phyloP scores from a whole-genome alignment of 768 basidiomycete species.

The Steccherinum ochraceum region DNA sequence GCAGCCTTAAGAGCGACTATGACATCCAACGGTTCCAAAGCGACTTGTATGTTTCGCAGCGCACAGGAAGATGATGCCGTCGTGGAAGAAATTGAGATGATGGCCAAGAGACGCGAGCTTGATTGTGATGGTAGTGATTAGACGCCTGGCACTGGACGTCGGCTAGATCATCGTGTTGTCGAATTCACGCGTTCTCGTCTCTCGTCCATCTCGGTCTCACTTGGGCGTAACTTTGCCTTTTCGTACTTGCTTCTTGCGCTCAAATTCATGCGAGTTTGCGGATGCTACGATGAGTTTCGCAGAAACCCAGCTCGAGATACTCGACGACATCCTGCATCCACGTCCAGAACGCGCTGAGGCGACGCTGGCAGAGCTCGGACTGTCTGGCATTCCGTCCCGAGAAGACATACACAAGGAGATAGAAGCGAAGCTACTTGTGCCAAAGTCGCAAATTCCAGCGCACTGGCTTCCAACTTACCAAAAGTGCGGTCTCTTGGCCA shows the following conservation, averaged over 20 bases:
- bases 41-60: background rate
- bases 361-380: constrained; percentile 50
- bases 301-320: constrained; percentile 26
- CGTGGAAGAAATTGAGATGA: background rate
- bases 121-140: background rate
- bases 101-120: background rate
- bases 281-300: constrained; percentile 29
- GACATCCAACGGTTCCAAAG: too few species aligned
- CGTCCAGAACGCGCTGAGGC: constrained; percentile 29
- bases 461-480: constrained; percentile 81
- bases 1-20: too few species aligned
- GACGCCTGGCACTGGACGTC: background rate
- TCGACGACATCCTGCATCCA: constrained; percentile 45
- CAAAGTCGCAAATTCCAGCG: constrained; percentile 55
- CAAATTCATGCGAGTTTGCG: background rate
- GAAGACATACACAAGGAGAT: constrained; percentile 62
- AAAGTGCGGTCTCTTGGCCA: constrained; percentile 54
- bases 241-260: background rate
- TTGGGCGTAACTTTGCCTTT: background rate
- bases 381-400: constrained; percentile 49
- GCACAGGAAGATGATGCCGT: background rate
- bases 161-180: background rate
- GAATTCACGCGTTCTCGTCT: too few species aligned
- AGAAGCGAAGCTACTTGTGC: constrained; percentile 69
- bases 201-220: too few species aligned